Base-by-base conservation (phyloP, 306 rosid species). In the Trifolium pratense region DNA sequence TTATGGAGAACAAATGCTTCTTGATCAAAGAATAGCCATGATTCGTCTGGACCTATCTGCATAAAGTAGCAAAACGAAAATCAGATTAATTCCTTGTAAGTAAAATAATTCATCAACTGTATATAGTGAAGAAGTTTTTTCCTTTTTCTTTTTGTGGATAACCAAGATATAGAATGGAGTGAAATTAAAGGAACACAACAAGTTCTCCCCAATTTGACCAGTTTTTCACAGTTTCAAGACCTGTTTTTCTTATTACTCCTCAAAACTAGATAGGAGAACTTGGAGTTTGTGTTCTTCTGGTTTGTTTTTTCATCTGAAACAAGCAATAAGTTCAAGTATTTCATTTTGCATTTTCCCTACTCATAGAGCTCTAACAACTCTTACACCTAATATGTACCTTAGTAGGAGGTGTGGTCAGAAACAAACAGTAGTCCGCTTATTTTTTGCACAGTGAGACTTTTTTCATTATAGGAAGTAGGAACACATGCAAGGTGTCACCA, bases 1-100 rank as follows among this genome's bases (percentile, higher is more conserved):
- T 93, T 89, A 83, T 91, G 98, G 36, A 93, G 80, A 71, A 87
- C 76, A 59, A 6, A 18, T 62, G 97, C 94, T 79, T 93, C 96
- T 82, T 91, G 75, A 74, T 88, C 89, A 82, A 93, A 91, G 72
- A 81, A 82, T 31, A 91, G 84, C 94, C 94, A 91, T 5, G 92
- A 88, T 68, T 91, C 98, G 16, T 91, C 98, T 3, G 89, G 87
- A 64, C 78, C 66, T 75, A 93, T 86, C 97, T 93, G 89, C 75
- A 78, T 51, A 77, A 69, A 14, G 63, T 76, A 65, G 53, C 32
- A 65, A 81, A 74, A 68, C 60, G 26, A 42, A 61, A 55, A 56
- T 18, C 32, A 15, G 55, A 68, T 63, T 52, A 66, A 59, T 56
- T 64, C 39, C 53, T 69, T 14, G 45, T 23, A 51, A 79, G 77